Evolutionary conservation across 768 basidiomycete species (phyloP).

Genomic region (Xanthoconium stramineum): DNA sequence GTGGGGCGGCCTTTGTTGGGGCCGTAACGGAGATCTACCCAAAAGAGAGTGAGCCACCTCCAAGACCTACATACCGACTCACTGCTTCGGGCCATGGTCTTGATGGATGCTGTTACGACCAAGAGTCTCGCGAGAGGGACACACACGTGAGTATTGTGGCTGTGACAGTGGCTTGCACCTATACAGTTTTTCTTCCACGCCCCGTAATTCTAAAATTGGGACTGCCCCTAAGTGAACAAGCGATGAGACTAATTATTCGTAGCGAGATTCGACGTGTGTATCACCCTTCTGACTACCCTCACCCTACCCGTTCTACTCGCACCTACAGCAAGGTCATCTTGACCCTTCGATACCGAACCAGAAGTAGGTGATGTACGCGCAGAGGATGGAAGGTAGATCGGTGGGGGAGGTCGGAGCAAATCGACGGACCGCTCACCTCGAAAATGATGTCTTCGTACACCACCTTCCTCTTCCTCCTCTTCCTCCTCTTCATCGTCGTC

Average conservation of each 20-base stretch:
- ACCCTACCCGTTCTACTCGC: slow-evolving; percentile 41
- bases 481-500: slow-evolving; percentile 59
- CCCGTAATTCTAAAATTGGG: not conserved
- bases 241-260: slow-evolving; percentile 7
- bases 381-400: slow-evolving; percentile 40
- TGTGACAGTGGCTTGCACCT: slow-evolving; percentile 52
- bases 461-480: slow-evolving; percentile 32
- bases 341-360: slow-evolving; percentile 44
- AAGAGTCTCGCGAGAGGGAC: slow-evolving; percentile 19
- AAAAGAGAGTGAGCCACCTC: slow-evolving; percentile 8
- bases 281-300: slow-evolving; percentile 48
- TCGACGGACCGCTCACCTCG: slow-evolving; percentile 37
- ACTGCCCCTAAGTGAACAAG: slow-evolving; percentile 8
- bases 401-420: slow-evolving; percentile 38
- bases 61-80: slow-evolving; percentile 31
- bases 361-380: slow-evolving; percentile 52
- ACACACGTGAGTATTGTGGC: slow-evolving; percentile 37
- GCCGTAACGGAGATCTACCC: slow-evolving; percentile 77
- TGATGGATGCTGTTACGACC: slow-evolving; percentile 26
- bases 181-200: slow-evolving; percentile 47
- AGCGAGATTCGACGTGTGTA: slow-evolving; percentile 12
- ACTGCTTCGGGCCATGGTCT: slow-evolving; percentile 78
- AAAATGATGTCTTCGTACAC: slow-evolving; percentile 26
- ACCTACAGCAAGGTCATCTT: slow-evolving; percentile 33
- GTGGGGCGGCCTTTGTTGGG: slow-evolving; percentile 88